phyloP scores from a whole-genome alignment of 352 stramenopile species.

The Plasmopara viticola region DNA sequence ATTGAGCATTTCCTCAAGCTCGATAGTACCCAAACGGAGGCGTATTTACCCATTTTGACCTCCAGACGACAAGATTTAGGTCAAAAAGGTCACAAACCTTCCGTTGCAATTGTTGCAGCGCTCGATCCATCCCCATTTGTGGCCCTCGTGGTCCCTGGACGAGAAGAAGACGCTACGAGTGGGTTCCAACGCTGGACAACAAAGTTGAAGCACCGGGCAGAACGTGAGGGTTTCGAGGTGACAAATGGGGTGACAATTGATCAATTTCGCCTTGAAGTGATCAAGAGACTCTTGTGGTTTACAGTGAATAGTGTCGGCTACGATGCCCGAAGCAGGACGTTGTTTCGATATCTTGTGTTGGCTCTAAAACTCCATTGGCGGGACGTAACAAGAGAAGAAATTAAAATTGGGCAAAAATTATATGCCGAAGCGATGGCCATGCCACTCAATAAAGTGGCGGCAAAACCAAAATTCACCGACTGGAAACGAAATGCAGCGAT shows the following conservation, averaged over 20 bases:
- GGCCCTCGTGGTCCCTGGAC: slow-evolving; percentile 40
- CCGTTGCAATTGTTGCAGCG: slow-evolving; percentile 6
- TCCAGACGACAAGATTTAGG: slow-evolving; percentile 17
- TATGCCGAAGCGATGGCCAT: slow-evolving; percentile 71
- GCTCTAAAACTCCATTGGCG: slow-evolving; percentile 53
- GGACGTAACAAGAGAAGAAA: slow-evolving; percentile 60
- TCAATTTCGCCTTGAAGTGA: slow-evolving; percentile 47
- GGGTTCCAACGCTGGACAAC: slow-evolving; percentile 27
- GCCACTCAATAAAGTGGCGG: slow-evolving; percentile 52
- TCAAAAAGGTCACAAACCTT: slow-evolving; percentile 20
- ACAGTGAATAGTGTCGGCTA: slow-evolving; percentile 73
- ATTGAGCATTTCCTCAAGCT: slow-evolving; percentile 60
- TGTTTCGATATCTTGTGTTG: slow-evolving; percentile 43
- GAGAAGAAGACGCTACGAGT: slow-evolving; percentile 8
- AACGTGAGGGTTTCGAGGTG: slow-evolving; percentile 7
- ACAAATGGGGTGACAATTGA: slow-evolving; percentile 19
- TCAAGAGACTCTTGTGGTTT: slow-evolving; percentile 75
- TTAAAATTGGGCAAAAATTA: slow-evolving; percentile 56
- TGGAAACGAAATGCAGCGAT: slow-evolving; percentile 78
- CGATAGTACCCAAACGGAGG: slow-evolving; percentile 43
- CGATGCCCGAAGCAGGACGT: slow-evolving; percentile 52
- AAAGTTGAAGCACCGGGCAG: slow-evolving; percentile 17
- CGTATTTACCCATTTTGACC: slow-evolving; percentile 67
- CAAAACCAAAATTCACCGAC: slow-evolving; percentile 58
- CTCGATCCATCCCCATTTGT: slow-evolving; percentile 62